A percentile compares a stretch with the other conserved stretches of the same genome.
phyloP scores from a whole-genome alignment of 2,329 filamentous ascomycete genomes.

The Rachicladosporium sp. region DNA sequence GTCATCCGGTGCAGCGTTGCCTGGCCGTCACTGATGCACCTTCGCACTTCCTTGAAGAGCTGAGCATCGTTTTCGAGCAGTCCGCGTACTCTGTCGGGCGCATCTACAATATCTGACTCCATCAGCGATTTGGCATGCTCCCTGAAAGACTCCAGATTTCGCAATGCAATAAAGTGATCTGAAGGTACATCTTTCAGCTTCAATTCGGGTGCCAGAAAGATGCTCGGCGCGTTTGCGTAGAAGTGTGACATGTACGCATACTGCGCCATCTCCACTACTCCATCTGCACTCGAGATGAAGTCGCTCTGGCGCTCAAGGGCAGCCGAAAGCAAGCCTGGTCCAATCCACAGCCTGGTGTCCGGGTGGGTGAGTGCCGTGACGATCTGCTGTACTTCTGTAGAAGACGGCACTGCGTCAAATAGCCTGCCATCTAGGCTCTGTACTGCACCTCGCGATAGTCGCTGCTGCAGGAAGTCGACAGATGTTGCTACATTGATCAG shows the following conservation, averaged over 20 bases:
- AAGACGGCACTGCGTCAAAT: constrained; percentile 65
- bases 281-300: constrained; percentile 63
- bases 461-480: constrained; percentile 64
- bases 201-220: constrained; percentile 40
- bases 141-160: constrained; percentile 59
- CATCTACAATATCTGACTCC: constrained; percentile 16
- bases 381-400: constrained; percentile 58
- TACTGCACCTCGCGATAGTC: constrained; percentile 56
- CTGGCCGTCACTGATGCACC: constrained; percentile 24
- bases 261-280: constrained; percentile 49
- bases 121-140: constrained; percentile 49
- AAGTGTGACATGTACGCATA: constrained; percentile 82
- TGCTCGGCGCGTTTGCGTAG: constrained; percentile 62
- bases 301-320: constrained; percentile 63
- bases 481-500: constrained; percentile 74
- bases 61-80: constrained; percentile 48
- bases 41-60: constrained; percentile 36
- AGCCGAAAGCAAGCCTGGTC: constrained; percentile 48
- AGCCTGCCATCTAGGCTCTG: constrained; percentile 56
- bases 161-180: constrained; percentile 54
- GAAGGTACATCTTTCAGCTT: constrained; percentile 34
- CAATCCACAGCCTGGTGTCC: constrained; percentile 49
- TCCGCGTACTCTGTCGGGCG: constrained; percentile 28
- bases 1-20: constrained; percentile 30
- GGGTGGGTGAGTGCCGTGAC: constrained; percentile 54